phyloP scores from a whole-genome alignment of 2,329 filamentous ascomycete species.

The Aspergillus brunneoviolaceus region DNA sequence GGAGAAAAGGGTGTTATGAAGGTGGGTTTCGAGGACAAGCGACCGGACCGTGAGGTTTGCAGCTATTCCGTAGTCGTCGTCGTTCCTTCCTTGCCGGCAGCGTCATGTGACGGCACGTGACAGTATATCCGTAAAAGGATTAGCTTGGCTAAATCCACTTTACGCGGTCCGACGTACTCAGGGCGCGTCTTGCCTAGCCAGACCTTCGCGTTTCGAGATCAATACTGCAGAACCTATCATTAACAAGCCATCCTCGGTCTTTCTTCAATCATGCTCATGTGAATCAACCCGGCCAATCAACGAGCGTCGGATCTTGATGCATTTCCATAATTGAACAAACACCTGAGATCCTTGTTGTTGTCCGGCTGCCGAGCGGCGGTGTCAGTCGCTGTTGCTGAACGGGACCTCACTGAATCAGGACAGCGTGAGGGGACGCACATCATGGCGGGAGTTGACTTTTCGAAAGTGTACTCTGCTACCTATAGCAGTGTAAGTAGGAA shows the following conservation, averaged over 20 bases:
- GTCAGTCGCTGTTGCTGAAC: constrained; percentile 20
- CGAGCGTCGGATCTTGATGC: constrained; percentile 8
- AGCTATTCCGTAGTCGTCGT: constrained; percentile 27
- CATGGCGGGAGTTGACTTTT: constrained; percentile 38
- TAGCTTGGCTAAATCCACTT: constrained; percentile 37
- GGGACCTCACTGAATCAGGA: constrained; percentile 24
- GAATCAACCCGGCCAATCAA: not conserved
- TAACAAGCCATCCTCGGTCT: constrained; percentile 34
- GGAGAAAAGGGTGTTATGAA: constrained; percentile 13
- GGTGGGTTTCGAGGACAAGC: constrained; percentile 17
- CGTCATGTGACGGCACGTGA: constrained; percentile 31
- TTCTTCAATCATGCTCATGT: constrained; percentile 12
- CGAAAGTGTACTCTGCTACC: constrained; percentile 62
- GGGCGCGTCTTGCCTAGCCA: constrained; percentile 33
- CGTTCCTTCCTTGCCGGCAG: constrained; percentile 29
- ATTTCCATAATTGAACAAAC: constrained; percentile 9
- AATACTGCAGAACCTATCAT: constrained; percentile 24
- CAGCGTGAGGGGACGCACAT: constrained; percentile 25
- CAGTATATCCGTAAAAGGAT: constrained; percentile 11
- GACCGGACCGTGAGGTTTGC: constrained; percentile 27
- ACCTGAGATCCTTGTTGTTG: constrained; percentile 10
- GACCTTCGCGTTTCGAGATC: constrained; percentile 27
- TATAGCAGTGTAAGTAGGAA: constrained; percentile 59
- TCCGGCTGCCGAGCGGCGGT: constrained; percentile 12
- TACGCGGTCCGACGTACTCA: constrained; percentile 32